A percentile compares a stretch with the other conserved stretches of the same genome.
Conservation (phyloP, 106 monocot species). For the Apostasia shenzhenica region DNA sequence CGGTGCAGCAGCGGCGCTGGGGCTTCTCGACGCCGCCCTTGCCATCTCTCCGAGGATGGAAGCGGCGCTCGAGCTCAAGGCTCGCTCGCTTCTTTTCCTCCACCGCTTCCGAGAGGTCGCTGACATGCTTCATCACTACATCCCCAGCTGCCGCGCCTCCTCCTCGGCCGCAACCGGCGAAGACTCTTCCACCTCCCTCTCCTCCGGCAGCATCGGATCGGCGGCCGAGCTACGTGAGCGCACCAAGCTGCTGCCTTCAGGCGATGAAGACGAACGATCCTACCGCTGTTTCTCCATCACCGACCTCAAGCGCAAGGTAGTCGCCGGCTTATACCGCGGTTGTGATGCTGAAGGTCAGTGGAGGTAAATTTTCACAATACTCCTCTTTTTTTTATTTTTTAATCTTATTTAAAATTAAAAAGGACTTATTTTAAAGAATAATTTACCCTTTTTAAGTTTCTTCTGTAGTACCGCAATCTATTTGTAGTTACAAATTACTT, state of each 20-base stretch:
- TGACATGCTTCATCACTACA: conserved; percentile 83
- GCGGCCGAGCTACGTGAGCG: conserved; percentile 9
- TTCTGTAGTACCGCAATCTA: no score
- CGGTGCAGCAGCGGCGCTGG: conserved; percentile 39
- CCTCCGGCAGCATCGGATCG: conserved; percentile 18
- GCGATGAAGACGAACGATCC: conserved; percentile 6
- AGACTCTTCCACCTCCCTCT: conserved; percentile 32
- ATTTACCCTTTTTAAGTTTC: no score
- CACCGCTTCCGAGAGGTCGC: conserved; percentile 72
- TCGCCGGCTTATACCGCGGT: conserved; percentile 41
- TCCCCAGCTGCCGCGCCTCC: conserved; percentile 57
- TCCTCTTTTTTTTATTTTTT: no score
- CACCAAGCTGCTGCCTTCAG: conserved; percentile 30
- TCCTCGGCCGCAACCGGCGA: conserved; percentile 29
- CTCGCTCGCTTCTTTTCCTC: conserved; percentile 58
- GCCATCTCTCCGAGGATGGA: conserved; percentile 20
- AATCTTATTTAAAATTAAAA: no score
- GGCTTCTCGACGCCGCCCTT: conserved; percentile 41
- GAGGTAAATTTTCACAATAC: conserved; percentile 44
- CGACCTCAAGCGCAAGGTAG: conserved; percentile 60
- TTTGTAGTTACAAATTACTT: no score
- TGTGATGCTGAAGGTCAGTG: conserved; percentile 53
- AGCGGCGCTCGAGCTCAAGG: conserved; percentile 54
- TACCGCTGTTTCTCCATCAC: conserved; percentile 70
- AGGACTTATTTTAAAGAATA: no score